These are phyloP conservation scores for Fusarium sp. DNA, from an alignment of 2,329 filamentous ascomycete genomes.

Conservation along the genomic window DNA sequence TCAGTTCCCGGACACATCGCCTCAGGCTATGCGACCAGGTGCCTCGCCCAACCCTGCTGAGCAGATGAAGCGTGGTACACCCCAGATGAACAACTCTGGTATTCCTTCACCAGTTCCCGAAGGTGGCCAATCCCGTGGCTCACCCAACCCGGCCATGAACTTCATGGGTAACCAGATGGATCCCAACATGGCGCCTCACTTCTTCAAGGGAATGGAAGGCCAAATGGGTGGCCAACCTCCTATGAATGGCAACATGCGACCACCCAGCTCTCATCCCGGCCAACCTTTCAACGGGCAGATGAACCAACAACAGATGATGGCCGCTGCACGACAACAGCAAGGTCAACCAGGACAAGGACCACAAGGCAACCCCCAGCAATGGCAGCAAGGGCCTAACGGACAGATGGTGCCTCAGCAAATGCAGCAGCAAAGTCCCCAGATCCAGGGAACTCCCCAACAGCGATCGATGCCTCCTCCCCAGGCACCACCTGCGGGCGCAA, in stretches of 20 bases:
- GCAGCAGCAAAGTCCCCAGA: slow-evolving; percentile 56
- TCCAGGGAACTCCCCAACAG: slow-evolving; percentile 79
- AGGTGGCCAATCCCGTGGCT: slow-evolving; percentile 72
- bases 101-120: slow-evolving; percentile 80
- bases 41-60: slow-evolving; percentile 82
- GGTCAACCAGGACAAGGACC: slow-evolving; percentile 50
- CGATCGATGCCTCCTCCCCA: slow-evolving; percentile 76
- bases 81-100: slow-evolving; percentile 75
- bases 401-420: slow-evolving; percentile 55
- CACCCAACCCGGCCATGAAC: slow-evolving; percentile 70
- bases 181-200: slow-evolving; percentile 68
- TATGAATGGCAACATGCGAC: slow-evolving; percentile 73
- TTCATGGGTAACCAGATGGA: slow-evolving; percentile 74
- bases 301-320: slow-evolving; percentile 68
- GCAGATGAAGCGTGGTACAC: slow-evolving; percentile 82
- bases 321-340: slow-evolving; percentile 51
- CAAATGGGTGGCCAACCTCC: slow-evolving; percentile 56
- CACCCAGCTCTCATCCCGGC: slow-evolving; percentile 74
- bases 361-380: slow-evolving; percentile 51
- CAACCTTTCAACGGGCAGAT: slow-evolving; percentile 68
- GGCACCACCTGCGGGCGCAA: slow-evolving; percentile 61
- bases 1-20: slow-evolving; percentile 77
- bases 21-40: slow-evolving; percentile 73
- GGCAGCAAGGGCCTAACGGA: slow-evolving; percentile 56
- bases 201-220: slow-evolving; percentile 67